Evolutionary conservation across 495 filamentous ascomycete genomes (phyloP), one percentile per base, ranked within the genome.

Genomic region (Oleoguttula mirabilis): DNA sequence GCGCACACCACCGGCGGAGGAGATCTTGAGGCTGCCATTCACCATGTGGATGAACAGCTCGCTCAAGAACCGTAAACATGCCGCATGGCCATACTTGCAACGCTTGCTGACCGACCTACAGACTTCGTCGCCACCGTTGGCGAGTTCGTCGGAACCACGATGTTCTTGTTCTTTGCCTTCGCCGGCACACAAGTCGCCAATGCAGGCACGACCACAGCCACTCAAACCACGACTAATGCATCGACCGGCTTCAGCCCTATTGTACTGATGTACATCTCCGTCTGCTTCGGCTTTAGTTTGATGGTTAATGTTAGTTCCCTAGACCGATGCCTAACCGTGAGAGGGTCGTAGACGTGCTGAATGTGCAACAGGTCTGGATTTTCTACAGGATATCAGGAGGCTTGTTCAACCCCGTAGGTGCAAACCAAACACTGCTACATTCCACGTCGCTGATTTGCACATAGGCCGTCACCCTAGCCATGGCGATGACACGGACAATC

Each of bases 81-180:
- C 32, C 19, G 7, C 32, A 10, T 15, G 10, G 7, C 16, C 7
- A 19, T 8, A 6, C 16, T 6, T 10, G 12, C 8, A 19, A 15
- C 10, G 7, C 7, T 6, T 35, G 16, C 16, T 15, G 19, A 15
- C 16, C 32, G 16, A 15, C 7, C 8, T 15, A 7, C 32, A 45
- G 56, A 62, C 25, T 41, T 59, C 23, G 52, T 62, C 6, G 60
- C 60, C 14, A 21, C 38, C 4, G 21, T 52, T 3, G 58, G 58
- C 0, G 60, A 62, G 31, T 62, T 60, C 32, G 56, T 56, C 14
- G 60, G 60, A 4, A 62, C 60, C 1, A 55, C 55, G 20, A 57
- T 60, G 48, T 62, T 62, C 42, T 47, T 62, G 1, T 60, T 59
- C 53, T 55, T 60, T 39, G 58, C 60, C 10, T 60, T 60, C 38